phyloP scores from a whole-genome alignment of 129 eudicot genomes.

The Daucus carota region DH1_v3.0 NC_030381.2:25508501-25509000 shows the following conservation, averaged over 20 bases:
- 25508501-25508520: constrained; percentile 60
- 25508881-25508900: not conserved
- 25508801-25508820: not conserved
- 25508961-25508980: not conserved
- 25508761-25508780: not conserved
- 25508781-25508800: not conserved
- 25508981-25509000: too few relatives aligned
- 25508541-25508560: constrained; percentile 76
- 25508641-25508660: not conserved
- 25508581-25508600: constrained; percentile 42
- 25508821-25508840: not conserved
- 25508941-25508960: not conserved
- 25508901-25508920: not conserved
- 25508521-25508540: constrained; percentile 63
- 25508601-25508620: not conserved
- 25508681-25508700: not conserved
- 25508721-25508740: not conserved
- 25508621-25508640: not conserved
- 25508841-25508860: not conserved
- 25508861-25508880: not conserved
- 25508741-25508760: not conserved
- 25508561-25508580: constrained; percentile 64
- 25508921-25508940: too few relatives aligned
- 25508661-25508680: not conserved
- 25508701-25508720: not conserved